Base-by-base conservation (phyloP, 2,329 filamentous ascomycete genomes). In the Phoma herbarum region DNA sequence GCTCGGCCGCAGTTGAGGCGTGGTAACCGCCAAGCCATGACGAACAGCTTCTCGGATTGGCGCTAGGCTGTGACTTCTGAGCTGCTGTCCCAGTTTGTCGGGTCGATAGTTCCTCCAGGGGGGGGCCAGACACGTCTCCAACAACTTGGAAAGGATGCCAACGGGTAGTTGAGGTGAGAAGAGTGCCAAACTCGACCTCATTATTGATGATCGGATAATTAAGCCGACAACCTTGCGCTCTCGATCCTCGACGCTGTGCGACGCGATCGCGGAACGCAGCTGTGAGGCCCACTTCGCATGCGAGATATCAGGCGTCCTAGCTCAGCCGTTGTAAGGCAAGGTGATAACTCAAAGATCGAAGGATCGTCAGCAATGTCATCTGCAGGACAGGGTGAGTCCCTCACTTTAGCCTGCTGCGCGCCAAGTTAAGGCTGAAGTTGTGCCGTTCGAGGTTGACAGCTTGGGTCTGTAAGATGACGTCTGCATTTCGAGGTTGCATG, bases 11-110 rank as follows among this genome's bases (percentile, higher is more conserved):
- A 50, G 45, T 28, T 41, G 50, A 45, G 41, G 50, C 46, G 41
- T 22, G 43, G 48, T 57, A 39, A 10, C 50, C 28, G 50, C 56
- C 50, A 59, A 59, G 56, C 49, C 18, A 31, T 39, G 44, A 45
- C 20, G 20, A 12, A 44, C 55, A 49, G 49, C 43, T 47, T 43
- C 28, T 47, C 45, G 53, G 50, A 59, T 59, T 59, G 56, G 56
- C 22, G 18, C 28, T 47, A 48, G 26, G 22, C 14, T 47, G 49
- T 48, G 55, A 57, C 48, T 52, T 37, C 16, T 41, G 44, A 45
- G 45, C 18, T 49, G 44, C 44, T 45, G 20, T 49, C 4, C 56
- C 49, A 50, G 45, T 23, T 23, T 45, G 48, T 33, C 39, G 56
- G 56, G 45, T 50, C 49, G 39, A 48, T 11, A 25, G 20, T 35